phyloP scores from a whole-genome alignment of 2,329 filamentous ascomycete genomes.

The Trichophyton simii region DNA sequence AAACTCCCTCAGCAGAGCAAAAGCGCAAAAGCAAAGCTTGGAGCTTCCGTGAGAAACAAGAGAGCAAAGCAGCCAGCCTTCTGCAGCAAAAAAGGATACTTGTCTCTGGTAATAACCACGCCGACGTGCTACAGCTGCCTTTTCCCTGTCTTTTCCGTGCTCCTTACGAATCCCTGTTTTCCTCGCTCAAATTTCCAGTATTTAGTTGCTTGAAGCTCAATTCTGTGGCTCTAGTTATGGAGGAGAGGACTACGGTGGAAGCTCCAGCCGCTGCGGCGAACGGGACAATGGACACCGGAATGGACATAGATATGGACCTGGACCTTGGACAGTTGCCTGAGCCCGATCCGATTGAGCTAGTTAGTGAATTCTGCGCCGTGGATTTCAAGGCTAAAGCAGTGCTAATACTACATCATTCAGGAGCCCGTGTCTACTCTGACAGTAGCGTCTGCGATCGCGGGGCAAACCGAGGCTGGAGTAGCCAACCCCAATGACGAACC shows the following conservation, averaged over 20 bases:
- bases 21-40: background rate
- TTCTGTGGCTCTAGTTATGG: background rate
- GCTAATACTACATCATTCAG: background rate
- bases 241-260: background rate
- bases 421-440: background rate
- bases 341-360: constrained; percentile 22
- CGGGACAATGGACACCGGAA: constrained; percentile 23
- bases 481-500: constrained; percentile 19
- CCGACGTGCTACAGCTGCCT: background rate
- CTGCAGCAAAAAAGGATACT: background rate
- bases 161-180: background rate
- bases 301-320: constrained; percentile 68
- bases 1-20: background rate
- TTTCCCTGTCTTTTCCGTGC: background rate
- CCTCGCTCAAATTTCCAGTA: background rate
- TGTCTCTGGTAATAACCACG: background rate
- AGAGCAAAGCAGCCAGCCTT: background rate
- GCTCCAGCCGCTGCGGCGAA: background rate
- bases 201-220: background rate
- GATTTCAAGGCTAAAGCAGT: background rate
- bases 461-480: background rate
- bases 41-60: background rate
- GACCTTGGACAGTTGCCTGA: constrained; percentile 40
- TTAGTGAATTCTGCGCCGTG: constrained; percentile 4
- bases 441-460: background rate